A percentile compares a stretch with the other conserved stretches of the same genome.
These are phyloP conservation scores for Globisporangium mamillatum DNA, from an alignment of 352 stramenopile genomes.

Conservation along the genomic window DNA sequence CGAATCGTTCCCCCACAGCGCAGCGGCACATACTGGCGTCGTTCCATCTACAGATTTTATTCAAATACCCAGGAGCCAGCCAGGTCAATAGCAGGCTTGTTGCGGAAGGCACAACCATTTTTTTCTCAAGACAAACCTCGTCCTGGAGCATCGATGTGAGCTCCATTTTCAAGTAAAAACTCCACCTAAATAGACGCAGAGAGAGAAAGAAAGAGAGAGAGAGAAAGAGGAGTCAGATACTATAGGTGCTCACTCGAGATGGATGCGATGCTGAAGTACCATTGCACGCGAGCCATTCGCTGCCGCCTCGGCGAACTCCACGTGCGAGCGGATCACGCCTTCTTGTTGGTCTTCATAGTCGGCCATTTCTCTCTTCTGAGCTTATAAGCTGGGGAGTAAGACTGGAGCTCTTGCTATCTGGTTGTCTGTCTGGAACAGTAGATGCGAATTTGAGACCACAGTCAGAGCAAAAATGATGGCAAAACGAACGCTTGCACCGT, in stretches of 20 bases:
- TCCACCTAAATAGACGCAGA: slow-evolving; percentile 35
- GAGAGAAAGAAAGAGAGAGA: no score
- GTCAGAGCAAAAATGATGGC: neutral
- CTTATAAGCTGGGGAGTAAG: neutral
- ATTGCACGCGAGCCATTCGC: slow-evolving; percentile 61
- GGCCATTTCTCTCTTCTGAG: slow-evolving; percentile 13
- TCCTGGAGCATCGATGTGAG: slow-evolving; percentile 45
- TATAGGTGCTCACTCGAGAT: neutral
- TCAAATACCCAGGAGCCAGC: neutral
- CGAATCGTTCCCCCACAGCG: slow-evolving; percentile 58
- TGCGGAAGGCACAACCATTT: neutral
- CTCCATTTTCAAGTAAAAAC: slow-evolving; percentile 52
- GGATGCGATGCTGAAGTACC: slow-evolving; percentile 21
- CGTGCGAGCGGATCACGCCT: slow-evolving; percentile 56
- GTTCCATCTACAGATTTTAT: slow-evolving; percentile 42
- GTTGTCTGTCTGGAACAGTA: neutral
- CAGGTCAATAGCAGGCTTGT: neutral
- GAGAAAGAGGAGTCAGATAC: neutral
- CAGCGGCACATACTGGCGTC: slow-evolving; percentile 55
- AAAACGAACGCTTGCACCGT: slow-evolving; percentile 2
- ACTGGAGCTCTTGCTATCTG: neutral
- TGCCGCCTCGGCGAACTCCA: slow-evolving; percentile 59
- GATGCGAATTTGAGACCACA: neutral
- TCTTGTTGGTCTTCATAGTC: slow-evolving; percentile 36
- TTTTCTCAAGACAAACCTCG: slow-evolving; percentile 28